These are phyloP conservation scores for Cyberlindnera mississippiensis DNA, from an alignment of 805 yeast species.

Conservation along the genomic window DNA sequence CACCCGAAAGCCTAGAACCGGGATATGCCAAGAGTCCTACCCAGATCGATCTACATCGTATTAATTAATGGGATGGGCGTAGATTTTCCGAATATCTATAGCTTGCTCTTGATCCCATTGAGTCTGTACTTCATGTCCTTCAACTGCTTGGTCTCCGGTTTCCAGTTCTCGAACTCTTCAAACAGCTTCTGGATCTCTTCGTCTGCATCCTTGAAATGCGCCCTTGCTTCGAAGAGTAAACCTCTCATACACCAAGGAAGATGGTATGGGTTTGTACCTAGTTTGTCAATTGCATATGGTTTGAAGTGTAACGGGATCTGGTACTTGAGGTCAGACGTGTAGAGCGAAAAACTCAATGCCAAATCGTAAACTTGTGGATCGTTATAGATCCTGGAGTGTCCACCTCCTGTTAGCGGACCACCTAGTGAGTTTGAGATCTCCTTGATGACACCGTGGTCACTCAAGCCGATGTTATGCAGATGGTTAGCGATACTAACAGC, in stretches of 20 bases:
- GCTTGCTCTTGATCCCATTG: constrained; percentile 43
- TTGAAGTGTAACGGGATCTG: constrained; percentile 34
- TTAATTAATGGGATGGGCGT: no score
- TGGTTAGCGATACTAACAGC: constrained; percentile 71
- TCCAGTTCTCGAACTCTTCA: constrained; percentile 78
- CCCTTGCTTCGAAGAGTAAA: constrained; percentile 60
- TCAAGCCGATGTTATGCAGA: constrained; percentile 68
- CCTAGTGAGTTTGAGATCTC: constrained; percentile 79
- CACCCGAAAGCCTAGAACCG: no score
- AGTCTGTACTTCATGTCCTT: constrained; percentile 82
- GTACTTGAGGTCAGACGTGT: constrained; percentile 58
- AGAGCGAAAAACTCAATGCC: constrained; percentile 70
- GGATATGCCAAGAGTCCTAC: no score
- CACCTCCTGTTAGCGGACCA: constrained; percentile 92
- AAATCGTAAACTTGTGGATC: constrained; percentile 80
- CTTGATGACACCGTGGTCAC: constrained; percentile 82
- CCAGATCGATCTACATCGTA: no score
- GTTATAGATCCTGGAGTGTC: constrained; percentile 87
- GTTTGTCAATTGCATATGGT: constrained; percentile 56
- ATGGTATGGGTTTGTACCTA: constrained; percentile 77
- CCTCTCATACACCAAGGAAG: constrained; percentile 94
- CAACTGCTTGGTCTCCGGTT: constrained; percentile 75
- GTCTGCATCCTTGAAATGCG: constrained; percentile 43
- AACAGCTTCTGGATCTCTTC: constrained; percentile 58
- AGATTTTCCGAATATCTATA: constrained; percentile 15